Conservation (phyloP, 2,329 filamentous ascomycete species). For the Xylariaceae sp. region DNA sequence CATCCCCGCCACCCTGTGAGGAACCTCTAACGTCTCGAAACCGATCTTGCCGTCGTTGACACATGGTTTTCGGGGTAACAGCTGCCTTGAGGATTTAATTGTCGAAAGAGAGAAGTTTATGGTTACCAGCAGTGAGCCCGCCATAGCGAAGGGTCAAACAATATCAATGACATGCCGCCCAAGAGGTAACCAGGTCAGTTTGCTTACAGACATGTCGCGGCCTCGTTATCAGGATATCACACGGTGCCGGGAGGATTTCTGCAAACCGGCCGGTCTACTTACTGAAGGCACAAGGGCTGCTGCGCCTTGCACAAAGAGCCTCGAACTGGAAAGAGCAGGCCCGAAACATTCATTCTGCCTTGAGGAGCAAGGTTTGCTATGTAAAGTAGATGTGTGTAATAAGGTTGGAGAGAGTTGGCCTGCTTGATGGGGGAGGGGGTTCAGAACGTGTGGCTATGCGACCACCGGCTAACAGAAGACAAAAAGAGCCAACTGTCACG, state of each 20-base stretch:
- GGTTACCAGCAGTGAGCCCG: neutral
- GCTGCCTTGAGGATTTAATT: neutral
- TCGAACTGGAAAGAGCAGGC: neutral
- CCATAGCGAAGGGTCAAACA: slow-evolving; percentile 1
- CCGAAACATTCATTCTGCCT: slow-evolving; percentile 12
- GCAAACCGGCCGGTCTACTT: neutral
- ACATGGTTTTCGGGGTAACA: neutral
- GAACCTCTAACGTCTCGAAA: neutral
- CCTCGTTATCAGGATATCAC: slow-evolving; percentile 8
- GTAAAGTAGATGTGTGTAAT: slow-evolving; percentile 2
- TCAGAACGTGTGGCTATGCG: slow-evolving; percentile 12
- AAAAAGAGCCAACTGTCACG: neutral
- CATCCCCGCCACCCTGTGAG: slow-evolving; percentile 10
- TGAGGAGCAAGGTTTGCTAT: neutral
- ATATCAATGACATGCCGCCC: slow-evolving; percentile 5
- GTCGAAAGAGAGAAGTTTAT: neutral
- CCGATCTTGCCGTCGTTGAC: neutral
- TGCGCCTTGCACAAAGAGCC: slow-evolving; percentile 16
- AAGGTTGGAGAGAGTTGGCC: slow-evolving; percentile 1
- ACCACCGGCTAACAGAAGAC: neutral
- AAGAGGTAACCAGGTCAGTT: slow-evolving; percentile 21
- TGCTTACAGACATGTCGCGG: neutral
- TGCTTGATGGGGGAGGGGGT: neutral
- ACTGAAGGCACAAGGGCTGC: neutral
- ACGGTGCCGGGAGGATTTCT: neutral